Evolutionary conservation across 768 basidiomycete species (phyloP).

Genomic region (Piloderma croceum): DNA sequence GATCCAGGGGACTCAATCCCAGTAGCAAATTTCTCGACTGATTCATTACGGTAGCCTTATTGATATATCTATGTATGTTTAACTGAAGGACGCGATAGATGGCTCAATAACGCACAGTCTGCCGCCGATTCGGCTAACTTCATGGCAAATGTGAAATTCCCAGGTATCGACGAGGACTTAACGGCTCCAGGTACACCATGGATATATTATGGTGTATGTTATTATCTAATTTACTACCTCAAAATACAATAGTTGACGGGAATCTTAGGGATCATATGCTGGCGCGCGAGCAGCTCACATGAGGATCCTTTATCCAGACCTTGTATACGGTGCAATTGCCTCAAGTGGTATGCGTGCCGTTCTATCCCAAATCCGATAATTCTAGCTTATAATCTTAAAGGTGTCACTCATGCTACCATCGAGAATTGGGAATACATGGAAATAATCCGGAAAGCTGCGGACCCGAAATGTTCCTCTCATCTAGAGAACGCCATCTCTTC

Average conservation of each 20-base stretch:
- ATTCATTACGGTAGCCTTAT: slow-evolving; percentile 65
- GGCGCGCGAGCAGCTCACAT: slow-evolving; percentile 93
- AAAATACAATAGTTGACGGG: slow-evolving; percentile 3
- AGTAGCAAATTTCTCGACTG: slow-evolving; percentile 73
- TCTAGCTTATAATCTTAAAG: slow-evolving; percentile 30
- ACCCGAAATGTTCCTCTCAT: slow-evolving; percentile 53
- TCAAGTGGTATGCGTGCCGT: slow-evolving; percentile 56
- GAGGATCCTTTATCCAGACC: slow-evolving; percentile 77
- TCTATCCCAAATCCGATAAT: slow-evolving; percentile 1
- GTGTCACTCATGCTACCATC: slow-evolving; percentile 79
- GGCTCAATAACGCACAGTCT: slow-evolving; percentile 85
- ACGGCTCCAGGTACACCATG: slow-evolving; percentile 72
- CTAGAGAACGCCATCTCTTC: slow-evolving; percentile 51
- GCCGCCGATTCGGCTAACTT: slow-evolving; percentile 91
- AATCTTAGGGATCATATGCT: slow-evolving; percentile 75
- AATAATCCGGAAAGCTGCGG: slow-evolving; percentile 65
- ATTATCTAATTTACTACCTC: not conserved
- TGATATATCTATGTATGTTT: slow-evolving; percentile 3
- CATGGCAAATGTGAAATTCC: slow-evolving; percentile 74
- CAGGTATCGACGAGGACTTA: slow-evolving; percentile 63
- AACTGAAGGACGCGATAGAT: slow-evolving; percentile 39
- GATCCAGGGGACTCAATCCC: slow-evolving; percentile 75
- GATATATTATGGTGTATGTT: slow-evolving; percentile 87
- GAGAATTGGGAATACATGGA: slow-evolving; percentile 88
- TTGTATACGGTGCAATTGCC: slow-evolving; percentile 88